These are phyloP conservation scores for Corylus avellana DNA, from an alignment of 306 rosid species.

Conservation along the genomic window DNA sequence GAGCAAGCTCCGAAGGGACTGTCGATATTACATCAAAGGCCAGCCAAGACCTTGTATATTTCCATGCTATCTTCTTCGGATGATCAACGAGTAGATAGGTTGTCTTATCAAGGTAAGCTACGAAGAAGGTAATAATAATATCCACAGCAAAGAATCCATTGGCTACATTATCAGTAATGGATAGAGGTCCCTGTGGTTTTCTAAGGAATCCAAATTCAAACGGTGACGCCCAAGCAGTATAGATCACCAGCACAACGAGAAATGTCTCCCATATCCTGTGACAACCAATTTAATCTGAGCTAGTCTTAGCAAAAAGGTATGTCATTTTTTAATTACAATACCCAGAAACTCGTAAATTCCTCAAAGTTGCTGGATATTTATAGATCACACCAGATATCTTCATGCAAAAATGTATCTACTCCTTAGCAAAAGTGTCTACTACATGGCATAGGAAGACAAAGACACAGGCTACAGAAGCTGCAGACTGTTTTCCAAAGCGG, in stretches of 20 bases:
- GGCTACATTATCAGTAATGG: constrained; percentile 69
- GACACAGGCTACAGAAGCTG: background rate
- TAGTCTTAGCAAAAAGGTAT: background rate
- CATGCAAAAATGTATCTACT: background rate
- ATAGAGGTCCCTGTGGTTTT: constrained; percentile 63
- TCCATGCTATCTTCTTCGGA: constrained; percentile 64
- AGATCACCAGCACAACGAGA: constrained; percentile 67
- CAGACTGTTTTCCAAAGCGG: background rate
- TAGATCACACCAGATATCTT: background rate
- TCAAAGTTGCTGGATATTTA: background rate
- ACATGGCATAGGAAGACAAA: background rate
- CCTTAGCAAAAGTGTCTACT: background rate
- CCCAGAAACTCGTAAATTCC: background rate
- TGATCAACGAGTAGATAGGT: constrained; percentile 70
- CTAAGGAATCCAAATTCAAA: constrained; percentile 86
- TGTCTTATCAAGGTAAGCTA: constrained; percentile 76
- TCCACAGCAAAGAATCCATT: constrained; percentile 79
- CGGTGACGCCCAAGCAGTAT: constrained; percentile 97
- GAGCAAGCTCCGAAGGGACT: constrained; percentile 76
- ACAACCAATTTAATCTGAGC: constrained; percentile 18
- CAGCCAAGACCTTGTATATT: constrained; percentile 68
- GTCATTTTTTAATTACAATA: background rate
- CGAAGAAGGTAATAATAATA: constrained; percentile 81
- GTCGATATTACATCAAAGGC: constrained; percentile 73
- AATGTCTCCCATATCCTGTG: constrained; percentile 79